These are phyloP conservation scores for Akanthomyces uredinophilus DNA, from an alignment of 2,329 filamentous ascomycete genomes.

Conservation along the genomic window DNA sequence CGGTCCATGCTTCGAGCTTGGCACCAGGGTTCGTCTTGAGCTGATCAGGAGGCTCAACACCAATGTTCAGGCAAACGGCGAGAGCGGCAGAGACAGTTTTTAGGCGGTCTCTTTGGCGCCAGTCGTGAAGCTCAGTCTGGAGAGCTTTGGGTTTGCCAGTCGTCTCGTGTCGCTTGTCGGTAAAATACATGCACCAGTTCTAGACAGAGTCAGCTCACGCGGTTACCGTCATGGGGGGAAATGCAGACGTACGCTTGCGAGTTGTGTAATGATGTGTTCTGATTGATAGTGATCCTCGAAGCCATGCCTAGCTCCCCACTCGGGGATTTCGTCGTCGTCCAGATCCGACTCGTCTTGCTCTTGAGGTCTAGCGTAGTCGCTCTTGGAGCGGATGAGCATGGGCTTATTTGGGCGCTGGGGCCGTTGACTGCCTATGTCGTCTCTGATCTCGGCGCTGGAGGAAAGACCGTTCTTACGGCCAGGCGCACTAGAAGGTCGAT, in stretches of 20 bases:
- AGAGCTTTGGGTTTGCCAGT: slow-evolving; percentile 77
- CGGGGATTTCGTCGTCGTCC: slow-evolving; percentile 42
- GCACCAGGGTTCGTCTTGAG: slow-evolving; percentile 92
- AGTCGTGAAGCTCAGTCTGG: slow-evolving; percentile 71
- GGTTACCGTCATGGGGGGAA: slow-evolving; percentile 12
- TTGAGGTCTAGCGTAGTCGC: slow-evolving; percentile 44
- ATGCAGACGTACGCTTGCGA: slow-evolving; percentile 64
- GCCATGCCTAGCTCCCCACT: slow-evolving; percentile 68
- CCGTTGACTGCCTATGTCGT: slow-evolving; percentile 32
- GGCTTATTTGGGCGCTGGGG: slow-evolving; percentile 41
- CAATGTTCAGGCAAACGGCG: slow-evolving; percentile 92
- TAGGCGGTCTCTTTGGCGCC: slow-evolving; percentile 92
- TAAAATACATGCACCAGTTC: slow-evolving; percentile 99
- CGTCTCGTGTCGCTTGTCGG: slow-evolving; percentile 94
- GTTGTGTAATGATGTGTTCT: slow-evolving; percentile 78
- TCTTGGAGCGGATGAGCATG: slow-evolving; percentile 51
- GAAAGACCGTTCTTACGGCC: slow-evolving; percentile 34
- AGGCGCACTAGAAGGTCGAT: slow-evolving; percentile 43
- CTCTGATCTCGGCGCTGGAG: slow-evolving; percentile 21
- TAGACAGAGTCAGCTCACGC: slow-evolving; percentile 31
- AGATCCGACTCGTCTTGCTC: slow-evolving; percentile 37
- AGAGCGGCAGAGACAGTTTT: slow-evolving; percentile 96
- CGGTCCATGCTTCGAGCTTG: slow-evolving; percentile 94
- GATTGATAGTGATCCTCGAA: slow-evolving; percentile 92
- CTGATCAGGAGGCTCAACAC: slow-evolving; percentile 94